Conservation (phyloP, 371 early-diverging fungal species). For the Mucor indicus region DNA sequence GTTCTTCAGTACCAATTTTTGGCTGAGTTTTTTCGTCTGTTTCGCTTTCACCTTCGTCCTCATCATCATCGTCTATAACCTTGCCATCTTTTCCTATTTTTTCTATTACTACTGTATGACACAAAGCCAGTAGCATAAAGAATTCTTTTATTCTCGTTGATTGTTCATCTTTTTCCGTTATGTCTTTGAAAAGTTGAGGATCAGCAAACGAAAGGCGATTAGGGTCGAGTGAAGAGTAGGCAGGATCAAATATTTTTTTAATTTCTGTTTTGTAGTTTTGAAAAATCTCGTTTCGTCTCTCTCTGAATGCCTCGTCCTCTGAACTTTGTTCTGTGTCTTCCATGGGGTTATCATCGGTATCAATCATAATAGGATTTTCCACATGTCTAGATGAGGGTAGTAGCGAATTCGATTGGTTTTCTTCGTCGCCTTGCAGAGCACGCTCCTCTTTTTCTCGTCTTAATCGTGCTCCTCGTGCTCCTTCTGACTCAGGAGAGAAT, state of each 20-base stretch:
- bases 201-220: slow-evolving; percentile 83
- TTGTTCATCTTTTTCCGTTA: slow-evolving; percentile 21
- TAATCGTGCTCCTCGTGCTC: slow-evolving; percentile 49
- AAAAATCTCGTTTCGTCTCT: slow-evolving; percentile 41
- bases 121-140: slow-evolving; percentile 82
- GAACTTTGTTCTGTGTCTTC: background rate
- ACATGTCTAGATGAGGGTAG: background rate
- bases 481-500: slow-evolving; percentile 60
- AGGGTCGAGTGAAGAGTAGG: slow-evolving; percentile 65
- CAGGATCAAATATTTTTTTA: slow-evolving; percentile 64
- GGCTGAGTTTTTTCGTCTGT: slow-evolving; percentile 12
- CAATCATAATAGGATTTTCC: background rate
- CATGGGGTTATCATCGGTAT: slow-evolving; percentile 7
- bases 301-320: slow-evolving; percentile 7
- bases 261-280: slow-evolving; percentile 58
- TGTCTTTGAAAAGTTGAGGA: slow-evolving; percentile 70
- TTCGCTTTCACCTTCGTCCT: slow-evolving; percentile 13
- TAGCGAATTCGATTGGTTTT: background rate
- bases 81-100: slow-evolving; percentile 53
- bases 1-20: slow-evolving; percentile 1
- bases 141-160: slow-evolving; percentile 55
- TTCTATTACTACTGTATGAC: slow-evolving; percentile 93
- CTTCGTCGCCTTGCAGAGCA: slow-evolving; percentile 18
- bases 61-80: slow-evolving; percentile 32
- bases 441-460: slow-evolving; percentile 33